Evolutionary conservation across 495 filamentous ascomycete genomes (phyloP).

Genomic region (Hypomontagnella submonticulosa): DNA sequence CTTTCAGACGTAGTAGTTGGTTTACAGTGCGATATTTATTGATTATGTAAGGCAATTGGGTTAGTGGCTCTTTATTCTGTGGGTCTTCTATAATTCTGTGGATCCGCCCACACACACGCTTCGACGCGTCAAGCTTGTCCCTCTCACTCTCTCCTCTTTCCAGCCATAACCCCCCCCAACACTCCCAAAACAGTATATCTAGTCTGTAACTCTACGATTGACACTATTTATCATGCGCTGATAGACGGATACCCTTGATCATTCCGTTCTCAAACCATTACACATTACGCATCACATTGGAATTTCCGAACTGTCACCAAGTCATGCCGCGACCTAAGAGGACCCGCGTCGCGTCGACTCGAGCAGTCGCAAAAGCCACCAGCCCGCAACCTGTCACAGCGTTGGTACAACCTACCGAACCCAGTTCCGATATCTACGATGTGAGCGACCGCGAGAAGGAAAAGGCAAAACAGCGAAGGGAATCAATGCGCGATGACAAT

Average conservation of each 20-base stretch:
- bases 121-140: conserved; percentile 43
- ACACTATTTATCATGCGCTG: background rate
- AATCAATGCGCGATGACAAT: conserved; percentile 34
- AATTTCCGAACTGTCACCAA: conserved; percentile 3
- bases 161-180: background rate
- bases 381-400: conserved; percentile 31
- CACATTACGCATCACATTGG: background rate
- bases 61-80: background rate
- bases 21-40: too few relatives aligned
- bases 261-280: conserved; percentile 9
- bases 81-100: background rate
- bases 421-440: conserved; percentile 56
- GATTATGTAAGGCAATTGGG: background rate
- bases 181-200: conserved; percentile 17
- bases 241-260: background rate
- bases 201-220: background rate
- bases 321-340: conserved; percentile 58
- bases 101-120: conserved; percentile 29
- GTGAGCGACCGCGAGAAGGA: conserved; percentile 60
- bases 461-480: conserved; percentile 37
- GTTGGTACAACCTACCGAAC: conserved; percentile 15
- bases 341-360: conserved; percentile 52
- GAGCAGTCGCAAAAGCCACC: conserved; percentile 39
- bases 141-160: conserved; percentile 11
- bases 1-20: too few relatives aligned